Percentiles rank a stretch among this genome's conserved stretches.
phyloP scores from a whole-genome alignment of 2,329 filamentous ascomycete species.

The Apiospora arundinis region DNA sequence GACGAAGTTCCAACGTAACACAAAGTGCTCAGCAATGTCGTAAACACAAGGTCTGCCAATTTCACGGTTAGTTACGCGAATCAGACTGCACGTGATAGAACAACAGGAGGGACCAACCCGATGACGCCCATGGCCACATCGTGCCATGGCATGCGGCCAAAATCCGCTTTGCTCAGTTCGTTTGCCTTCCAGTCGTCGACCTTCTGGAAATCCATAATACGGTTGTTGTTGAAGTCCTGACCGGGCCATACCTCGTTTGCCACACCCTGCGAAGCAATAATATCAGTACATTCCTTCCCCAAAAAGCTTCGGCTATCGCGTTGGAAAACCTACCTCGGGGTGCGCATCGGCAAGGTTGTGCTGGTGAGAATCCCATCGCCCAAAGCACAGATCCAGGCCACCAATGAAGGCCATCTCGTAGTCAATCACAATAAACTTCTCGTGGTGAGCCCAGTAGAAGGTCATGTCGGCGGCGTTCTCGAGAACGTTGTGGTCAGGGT shows the following conservation, averaged over 20 bases:
- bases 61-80: neutral
- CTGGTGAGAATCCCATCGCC: conserved; percentile 88
- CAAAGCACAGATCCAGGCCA: conserved; percentile 93
- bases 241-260: conserved; percentile 88
- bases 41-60: conserved; percentile 77
- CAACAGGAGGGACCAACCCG: neutral
- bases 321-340: conserved; percentile 57
- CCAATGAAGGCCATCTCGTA: conserved; percentile 92
- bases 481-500: conserved; percentile 94
- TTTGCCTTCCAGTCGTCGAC: conserved; percentile 94
- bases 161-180: conserved; percentile 88
- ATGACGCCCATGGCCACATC: conserved; percentile 93
- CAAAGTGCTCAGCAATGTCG: conserved; percentile 95
- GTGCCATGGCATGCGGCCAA: conserved; percentile 97
- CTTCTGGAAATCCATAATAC: conserved; percentile 92
- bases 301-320: neutral
- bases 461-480: conserved; percentile 96
- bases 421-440: conserved; percentile 96
- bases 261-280: conserved; percentile 56
- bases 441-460: conserved; percentile 88
- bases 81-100: neutral
- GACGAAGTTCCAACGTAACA: conserved; percentile 93
- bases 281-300: neutral
- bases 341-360: conserved; percentile 89
- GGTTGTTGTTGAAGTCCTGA: conserved; percentile 98